phyloP scores from a whole-genome alignment of 2,329 filamentous ascomycete species.

The Septoria linicola region DNA sequence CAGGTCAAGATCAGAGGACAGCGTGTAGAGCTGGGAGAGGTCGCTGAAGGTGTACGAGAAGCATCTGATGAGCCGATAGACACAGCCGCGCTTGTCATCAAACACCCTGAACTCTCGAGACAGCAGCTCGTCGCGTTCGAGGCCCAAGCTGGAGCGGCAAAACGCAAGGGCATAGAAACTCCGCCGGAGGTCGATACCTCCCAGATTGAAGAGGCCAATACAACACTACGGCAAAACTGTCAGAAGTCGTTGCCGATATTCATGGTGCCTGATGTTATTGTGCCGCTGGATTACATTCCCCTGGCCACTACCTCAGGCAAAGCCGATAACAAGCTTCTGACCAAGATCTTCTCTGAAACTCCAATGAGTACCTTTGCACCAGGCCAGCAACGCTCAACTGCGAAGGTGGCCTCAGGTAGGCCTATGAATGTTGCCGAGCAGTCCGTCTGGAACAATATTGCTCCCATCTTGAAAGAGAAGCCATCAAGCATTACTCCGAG shows the following conservation, averaged over 20 bases:
- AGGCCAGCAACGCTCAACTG: neutral
- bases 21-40: constrained; percentile 71
- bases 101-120: constrained; percentile 20
- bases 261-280: constrained; percentile 21
- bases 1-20: constrained; percentile 78
- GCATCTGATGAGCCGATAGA: constrained; percentile 13
- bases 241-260: constrained; percentile 18
- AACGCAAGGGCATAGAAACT: constrained; percentile 1
- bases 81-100: constrained; percentile 18
- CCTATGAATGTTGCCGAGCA: constrained; percentile 14
- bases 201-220: constrained; percentile 10
- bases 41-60: constrained; percentile 40
- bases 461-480: constrained; percentile 16
- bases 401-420: neutral
- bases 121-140: constrained; percentile 19
- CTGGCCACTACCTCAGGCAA: constrained; percentile 20
- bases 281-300: constrained; percentile 20
- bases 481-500: constrained; percentile 8
- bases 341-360: constrained; percentile 12
- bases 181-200: constrained; percentile 4
- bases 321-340: constrained; percentile 20
- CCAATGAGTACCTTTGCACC: constrained; percentile 17
- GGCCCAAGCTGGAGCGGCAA: constrained; percentile 6
- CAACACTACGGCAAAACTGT: constrained; percentile 7
- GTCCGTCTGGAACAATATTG: constrained; percentile 8